Percentiles rank a stretch among this genome's conserved stretches.
These are phyloP conservation scores for Malassezia dermatis DNA, from an alignment of 1,284 basidiomycete species.

Conservation along the genomic window DNA sequence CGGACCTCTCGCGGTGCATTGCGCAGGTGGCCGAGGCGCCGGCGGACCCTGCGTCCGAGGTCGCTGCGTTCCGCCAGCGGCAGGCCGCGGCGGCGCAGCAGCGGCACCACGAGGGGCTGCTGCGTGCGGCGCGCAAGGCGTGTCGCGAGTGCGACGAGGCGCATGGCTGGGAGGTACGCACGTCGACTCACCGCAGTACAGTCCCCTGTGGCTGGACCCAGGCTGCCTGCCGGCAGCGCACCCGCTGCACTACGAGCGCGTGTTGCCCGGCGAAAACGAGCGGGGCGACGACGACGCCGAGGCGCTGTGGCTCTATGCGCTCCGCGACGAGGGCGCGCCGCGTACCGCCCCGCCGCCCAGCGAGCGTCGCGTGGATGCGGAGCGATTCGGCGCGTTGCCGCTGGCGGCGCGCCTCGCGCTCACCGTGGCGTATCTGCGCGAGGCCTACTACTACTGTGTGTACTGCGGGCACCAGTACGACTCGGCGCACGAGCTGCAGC, in stretches of 20 bases:
- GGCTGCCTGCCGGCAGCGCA: constrained; percentile 11
- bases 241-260: neutral
- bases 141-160: constrained; percentile 21
- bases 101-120: constrained; percentile 17
- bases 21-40: constrained; percentile 1
- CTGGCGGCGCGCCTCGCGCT: constrained; percentile 17
- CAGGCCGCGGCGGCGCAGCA: constrained; percentile 15
- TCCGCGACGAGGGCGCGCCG: constrained; percentile 14
- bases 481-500: constrained; percentile 4
- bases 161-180: constrained; percentile 8
- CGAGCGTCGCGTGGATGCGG: constrained; percentile 2
- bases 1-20: constrained; percentile 3
- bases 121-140: constrained; percentile 21
- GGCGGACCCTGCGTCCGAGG: neutral
- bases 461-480: constrained; percentile 27
- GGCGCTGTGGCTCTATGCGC: constrained; percentile 3
- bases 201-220: constrained; percentile 27
- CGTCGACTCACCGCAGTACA: constrained; percentile 14
- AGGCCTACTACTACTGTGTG: constrained; percentile 19
- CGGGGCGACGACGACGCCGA: constrained; percentile 8
- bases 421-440: constrained; percentile 16
- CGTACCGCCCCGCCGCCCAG: neutral
- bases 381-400: constrained; percentile 5
- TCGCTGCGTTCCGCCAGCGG: constrained; percentile 13
- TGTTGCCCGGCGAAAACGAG: neutral